phyloP scores from a whole-genome alignment of 2,329 filamentous ascomycete species.

The Hymenoscyphus occultus region DNA sequence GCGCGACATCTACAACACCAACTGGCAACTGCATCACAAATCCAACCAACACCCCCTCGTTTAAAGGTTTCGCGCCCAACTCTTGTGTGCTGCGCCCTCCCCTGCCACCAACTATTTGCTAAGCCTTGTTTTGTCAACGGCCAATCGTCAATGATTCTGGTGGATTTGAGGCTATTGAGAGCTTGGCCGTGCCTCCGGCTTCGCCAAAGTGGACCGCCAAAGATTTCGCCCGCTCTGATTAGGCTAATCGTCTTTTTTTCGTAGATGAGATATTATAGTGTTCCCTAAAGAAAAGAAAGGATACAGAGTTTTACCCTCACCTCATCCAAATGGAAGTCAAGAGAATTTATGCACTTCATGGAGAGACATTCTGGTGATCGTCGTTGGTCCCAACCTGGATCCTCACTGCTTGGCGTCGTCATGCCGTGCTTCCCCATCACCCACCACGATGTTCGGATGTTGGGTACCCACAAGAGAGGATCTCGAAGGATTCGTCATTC shows the following conservation, averaged over 20 bases:
- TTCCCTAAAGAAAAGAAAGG: neutral
- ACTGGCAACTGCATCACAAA: neutral
- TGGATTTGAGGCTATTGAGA: conserved; percentile 18
- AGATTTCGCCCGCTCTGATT: neutral
- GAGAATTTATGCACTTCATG: neutral
- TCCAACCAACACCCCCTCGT: neutral
- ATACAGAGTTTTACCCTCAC: no score
- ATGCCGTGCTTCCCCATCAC: conserved; percentile 1
- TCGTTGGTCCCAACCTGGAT: neutral
- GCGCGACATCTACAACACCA: neutral
- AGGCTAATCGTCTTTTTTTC: neutral
- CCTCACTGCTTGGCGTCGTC: neutral
- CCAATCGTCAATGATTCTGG: conserved; percentile 31
- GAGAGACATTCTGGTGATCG: neutral
- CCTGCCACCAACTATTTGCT: neutral
- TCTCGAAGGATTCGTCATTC: neutral
- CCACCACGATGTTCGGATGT: neutral
- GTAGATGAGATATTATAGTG: neutral
- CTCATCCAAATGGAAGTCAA: no score
- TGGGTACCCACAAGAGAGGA: neutral
- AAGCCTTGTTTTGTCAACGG: conserved; percentile 6
- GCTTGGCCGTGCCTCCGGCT: conserved; percentile 6
- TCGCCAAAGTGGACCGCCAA: neutral
- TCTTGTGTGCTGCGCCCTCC: neutral
- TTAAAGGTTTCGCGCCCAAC: neutral